phyloP scores from a whole-genome alignment of 345 rosid genomes.

The Populus ilicifolia region DNA sequence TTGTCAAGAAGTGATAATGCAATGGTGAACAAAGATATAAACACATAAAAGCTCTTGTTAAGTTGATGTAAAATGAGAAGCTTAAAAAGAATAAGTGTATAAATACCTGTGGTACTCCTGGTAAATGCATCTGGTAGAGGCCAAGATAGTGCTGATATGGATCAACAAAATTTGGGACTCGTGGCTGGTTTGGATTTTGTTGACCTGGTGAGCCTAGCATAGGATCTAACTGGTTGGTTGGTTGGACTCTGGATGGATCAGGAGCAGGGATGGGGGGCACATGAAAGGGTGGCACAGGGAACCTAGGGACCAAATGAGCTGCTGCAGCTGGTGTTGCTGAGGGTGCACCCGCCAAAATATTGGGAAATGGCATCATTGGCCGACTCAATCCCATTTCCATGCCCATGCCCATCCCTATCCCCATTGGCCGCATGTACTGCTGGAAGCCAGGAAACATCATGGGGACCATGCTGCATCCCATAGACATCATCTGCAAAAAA shows the following conservation, averaged over 20 bases:
- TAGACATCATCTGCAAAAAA: constrained; percentile 69
- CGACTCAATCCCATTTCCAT: constrained; percentile 44
- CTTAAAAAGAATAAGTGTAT: background rate
- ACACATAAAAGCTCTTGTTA: background rate
- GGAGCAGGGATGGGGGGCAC: constrained; percentile 46
- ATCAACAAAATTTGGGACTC: constrained; percentile 44
- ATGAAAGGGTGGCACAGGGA: constrained; percentile 57
- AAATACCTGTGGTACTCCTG: constrained; percentile 48
- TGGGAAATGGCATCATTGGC: constrained; percentile 74
- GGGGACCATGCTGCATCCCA: constrained; percentile 86
- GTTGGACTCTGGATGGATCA: constrained; percentile 53
- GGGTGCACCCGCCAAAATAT: constrained; percentile 50
- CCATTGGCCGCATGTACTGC: constrained; percentile 56
- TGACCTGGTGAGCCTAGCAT: constrained; percentile 31
- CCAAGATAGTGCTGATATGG: constrained; percentile 65
- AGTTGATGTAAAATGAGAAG: background rate
- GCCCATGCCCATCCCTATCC: constrained; percentile 32
- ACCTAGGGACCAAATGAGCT: constrained; percentile 53
- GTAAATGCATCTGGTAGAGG: constrained; percentile 53
- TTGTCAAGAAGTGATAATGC: background rate
- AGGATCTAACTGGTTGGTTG: constrained; percentile 42
- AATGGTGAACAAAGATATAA: background rate
- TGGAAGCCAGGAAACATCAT: constrained; percentile 82
- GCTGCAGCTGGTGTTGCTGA: constrained; percentile 51
- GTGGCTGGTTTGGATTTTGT: constrained; percentile 43